Conservation (phyloP, 176 grass and related monocot genomes). For the sorghum (Sorghum bicolor) region DNA sequence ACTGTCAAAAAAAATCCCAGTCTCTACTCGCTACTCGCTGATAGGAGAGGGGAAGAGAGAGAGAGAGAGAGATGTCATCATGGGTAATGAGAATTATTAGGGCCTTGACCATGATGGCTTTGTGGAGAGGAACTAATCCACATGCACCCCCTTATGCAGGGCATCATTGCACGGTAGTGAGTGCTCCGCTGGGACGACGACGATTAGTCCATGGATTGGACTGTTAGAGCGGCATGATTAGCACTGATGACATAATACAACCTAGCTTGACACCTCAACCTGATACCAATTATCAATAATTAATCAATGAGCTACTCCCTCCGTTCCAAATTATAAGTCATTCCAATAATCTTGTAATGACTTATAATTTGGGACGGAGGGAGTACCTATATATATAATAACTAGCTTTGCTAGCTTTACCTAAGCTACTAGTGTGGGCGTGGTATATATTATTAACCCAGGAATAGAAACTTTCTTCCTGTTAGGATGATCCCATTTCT, state of each 20-base stretch:
- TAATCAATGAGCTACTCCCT: background rate
- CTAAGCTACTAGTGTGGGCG: background rate
- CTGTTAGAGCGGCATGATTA: slow-evolving; percentile 31
- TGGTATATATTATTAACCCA: background rate
- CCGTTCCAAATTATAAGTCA: too few species aligned
- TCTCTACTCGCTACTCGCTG: background rate
- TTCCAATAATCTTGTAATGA: too few species aligned
- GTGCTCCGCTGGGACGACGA: background rate
- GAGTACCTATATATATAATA: too few species aligned
- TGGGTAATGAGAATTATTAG: slow-evolving; percentile 44
- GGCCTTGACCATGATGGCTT: slow-evolving; percentile 29
- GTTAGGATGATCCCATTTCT: background rate
- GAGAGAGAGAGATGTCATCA: background rate
- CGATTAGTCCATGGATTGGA: slow-evolving; percentile 18
- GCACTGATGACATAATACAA: background rate
- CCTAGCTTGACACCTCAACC: slow-evolving; percentile 19
- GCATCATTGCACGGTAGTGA: slow-evolving; percentile 33
- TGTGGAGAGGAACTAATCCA: slow-evolving; percentile 38
- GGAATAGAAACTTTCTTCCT: background rate
- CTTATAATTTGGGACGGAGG: too few species aligned
- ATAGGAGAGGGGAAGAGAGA: background rate
- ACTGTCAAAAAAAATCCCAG: background rate
- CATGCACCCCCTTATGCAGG: slow-evolving; percentile 16
- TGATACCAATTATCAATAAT: background rate
- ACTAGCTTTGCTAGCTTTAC: background rate